These are phyloP conservation scores for Russula vinacea DNA, from an alignment of 768 basidiomycete genomes.

Conservation along the genomic window DNA sequence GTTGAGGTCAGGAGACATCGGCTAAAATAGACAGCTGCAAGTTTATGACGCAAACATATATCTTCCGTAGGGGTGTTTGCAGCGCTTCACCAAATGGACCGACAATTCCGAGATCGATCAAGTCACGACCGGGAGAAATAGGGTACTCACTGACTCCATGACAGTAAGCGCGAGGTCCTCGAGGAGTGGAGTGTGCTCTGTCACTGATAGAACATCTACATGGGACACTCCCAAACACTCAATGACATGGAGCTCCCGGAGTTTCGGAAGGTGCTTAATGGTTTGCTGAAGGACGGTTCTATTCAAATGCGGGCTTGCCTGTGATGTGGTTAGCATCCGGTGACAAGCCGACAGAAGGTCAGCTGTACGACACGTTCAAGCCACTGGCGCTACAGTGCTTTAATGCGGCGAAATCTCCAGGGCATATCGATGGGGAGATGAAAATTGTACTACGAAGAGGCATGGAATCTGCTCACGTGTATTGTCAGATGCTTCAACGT, in stretches of 20 bases:
- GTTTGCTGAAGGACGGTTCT: slow-evolving; percentile 47
- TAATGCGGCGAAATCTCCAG: slow-evolving; percentile 17
- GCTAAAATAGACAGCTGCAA: slow-evolving; percentile 6
- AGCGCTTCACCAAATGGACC: slow-evolving; percentile 6
- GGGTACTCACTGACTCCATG: slow-evolving; percentile 51
- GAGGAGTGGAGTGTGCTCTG: slow-evolving; percentile 50
- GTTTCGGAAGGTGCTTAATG: slow-evolving; percentile 49
- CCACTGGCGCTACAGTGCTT: slow-evolving; percentile 9
- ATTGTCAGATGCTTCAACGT: slow-evolving; percentile 56
- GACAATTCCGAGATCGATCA: slow-evolving; percentile 9
- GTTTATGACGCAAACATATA: slow-evolving; percentile 1
- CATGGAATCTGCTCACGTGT: slow-evolving; percentile 45
- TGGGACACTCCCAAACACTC: slow-evolving; percentile 60
- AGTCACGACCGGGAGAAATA: slow-evolving; percentile 1
- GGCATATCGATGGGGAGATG: slow-evolving; percentile 23
- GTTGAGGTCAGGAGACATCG: slow-evolving; percentile 6
- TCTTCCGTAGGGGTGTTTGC: neutral
- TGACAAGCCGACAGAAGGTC: slow-evolving; percentile 24
- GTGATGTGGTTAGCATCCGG: slow-evolving; percentile 14
- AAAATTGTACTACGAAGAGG: slow-evolving; percentile 6
- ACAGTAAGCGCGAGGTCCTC: slow-evolving; percentile 61
- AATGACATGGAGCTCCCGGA: slow-evolving; percentile 59
- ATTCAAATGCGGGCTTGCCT: slow-evolving; percentile 60
- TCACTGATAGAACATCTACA: slow-evolving; percentile 44
- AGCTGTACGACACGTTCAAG: slow-evolving; percentile 14